Conservation (phyloP, 805 yeast genomes). For the Cyberlindnera veronae region DNA sequence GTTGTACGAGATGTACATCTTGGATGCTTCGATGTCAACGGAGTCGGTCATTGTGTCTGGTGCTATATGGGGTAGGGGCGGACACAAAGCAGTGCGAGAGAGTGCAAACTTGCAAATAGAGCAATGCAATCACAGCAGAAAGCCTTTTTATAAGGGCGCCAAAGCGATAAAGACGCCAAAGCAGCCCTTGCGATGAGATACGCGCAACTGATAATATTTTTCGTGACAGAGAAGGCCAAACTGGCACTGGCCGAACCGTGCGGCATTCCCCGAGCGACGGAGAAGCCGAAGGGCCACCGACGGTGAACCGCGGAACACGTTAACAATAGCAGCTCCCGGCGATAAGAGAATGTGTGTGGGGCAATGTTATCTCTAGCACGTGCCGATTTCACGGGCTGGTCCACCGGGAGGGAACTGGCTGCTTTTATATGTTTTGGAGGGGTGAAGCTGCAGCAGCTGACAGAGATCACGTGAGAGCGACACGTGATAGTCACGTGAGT, state of each 20-base stretch:
- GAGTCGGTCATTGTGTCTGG: slow-evolving; percentile 22
- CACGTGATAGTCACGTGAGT: no score
- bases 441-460: no score
- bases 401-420: no score
- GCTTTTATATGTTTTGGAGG: no score
- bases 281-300: neutral
- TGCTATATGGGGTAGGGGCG: neutral
- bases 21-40: slow-evolving; percentile 29
- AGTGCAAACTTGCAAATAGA: neutral
- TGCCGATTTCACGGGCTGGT: no score
- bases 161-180: no score
- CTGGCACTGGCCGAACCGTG: slow-evolving; percentile 1
- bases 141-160: no score
- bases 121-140: neutral
- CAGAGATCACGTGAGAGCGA: no score
- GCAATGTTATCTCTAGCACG: no score
- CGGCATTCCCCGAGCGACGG: neutral
- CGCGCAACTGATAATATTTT: neutral
- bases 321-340: neutral
- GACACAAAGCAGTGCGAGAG: neutral
- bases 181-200: neutral
- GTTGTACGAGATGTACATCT: slow-evolving; percentile 76
- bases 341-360: no score
- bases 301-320: neutral
- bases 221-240: neutral